Base-by-base conservation (phyloP, 108 stramenopile species). In the Fistulifera pelliculosa region DNA sequence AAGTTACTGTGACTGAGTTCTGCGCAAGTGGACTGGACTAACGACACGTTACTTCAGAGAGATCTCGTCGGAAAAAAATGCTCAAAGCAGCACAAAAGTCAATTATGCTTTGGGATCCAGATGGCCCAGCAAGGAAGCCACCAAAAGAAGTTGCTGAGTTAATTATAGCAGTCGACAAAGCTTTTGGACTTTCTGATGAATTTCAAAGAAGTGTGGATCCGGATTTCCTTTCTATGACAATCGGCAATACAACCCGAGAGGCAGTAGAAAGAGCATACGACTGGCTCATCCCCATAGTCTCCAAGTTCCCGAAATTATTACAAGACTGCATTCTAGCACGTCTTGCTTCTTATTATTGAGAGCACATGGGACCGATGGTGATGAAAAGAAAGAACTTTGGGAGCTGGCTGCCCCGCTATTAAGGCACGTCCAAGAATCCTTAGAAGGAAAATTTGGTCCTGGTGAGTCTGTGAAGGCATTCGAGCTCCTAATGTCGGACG, bases 261-360 rank as follows among this genome's bases (percentile, higher is more conserved):
- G 77, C 81, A 13, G 83, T 87, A 40, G 86, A 87, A 47, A 51
- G 86, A 27, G 81, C 86, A n/a, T 83, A 83, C 41, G 86, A 87
- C 43, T 87, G 86, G 86, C 44, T 87, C 12, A 83, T 87, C 38
- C 86, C 81, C 10, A 75, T 83, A 31, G 80, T 87, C 38, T 87
- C 86, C 19, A 61, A 51, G 21, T 18, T 81, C 45, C 81, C 23
- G 66, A 65, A 47, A 69, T 71, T 16, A 83, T 87, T 49, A 38
- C 67, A 16, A 65, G 86, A 14, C 68, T 87, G 10, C 81, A 77
- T 50, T 65, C 81, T 22, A 81, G 77, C 44, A 79, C 86, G 17
- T 79, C 81, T 15, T 83, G 86, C 42, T 83, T 81, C 44, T 54
- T 87, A 38, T 55, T 87, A 10, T 54, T 87, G 1, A 67, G 79